Evolutionary conservation across 192 early-diverging fungal species (phyloP).

Genomic region (Mortierella claussenii): DNA sequence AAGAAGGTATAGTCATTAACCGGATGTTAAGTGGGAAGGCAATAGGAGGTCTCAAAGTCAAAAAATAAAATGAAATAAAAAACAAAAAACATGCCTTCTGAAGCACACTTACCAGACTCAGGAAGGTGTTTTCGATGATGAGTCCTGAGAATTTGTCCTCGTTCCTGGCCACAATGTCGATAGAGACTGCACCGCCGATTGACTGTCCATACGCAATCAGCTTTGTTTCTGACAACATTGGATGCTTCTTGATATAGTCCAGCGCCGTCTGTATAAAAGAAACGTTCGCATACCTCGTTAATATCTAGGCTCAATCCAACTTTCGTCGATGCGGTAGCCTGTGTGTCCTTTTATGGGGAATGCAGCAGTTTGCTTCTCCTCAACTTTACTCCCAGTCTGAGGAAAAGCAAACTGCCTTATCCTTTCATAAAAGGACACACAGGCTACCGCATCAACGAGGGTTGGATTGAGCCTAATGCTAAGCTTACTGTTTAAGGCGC

Average conservation of each 20-base stretch:
- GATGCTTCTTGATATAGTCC: slow-evolving; percentile 84
- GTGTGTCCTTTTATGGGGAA: background rate
- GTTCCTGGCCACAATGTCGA: slow-evolving; percentile 84
- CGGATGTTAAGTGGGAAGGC: background rate
- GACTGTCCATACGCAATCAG: slow-evolving; percentile 95
- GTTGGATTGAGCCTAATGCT: too few species aligned
- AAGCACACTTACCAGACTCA: slow-evolving; percentile 76
- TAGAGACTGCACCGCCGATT: slow-evolving; percentile 96
- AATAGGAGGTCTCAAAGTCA: background rate
- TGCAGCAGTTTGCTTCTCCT: too few species aligned
- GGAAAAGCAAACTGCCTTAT: too few species aligned
- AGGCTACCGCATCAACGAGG: too few species aligned
- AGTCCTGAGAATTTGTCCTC: slow-evolving; percentile 81
- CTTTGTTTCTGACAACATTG: slow-evolving; percentile 76
- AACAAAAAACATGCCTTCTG: too few species aligned
- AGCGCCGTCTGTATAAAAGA: slow-evolving; percentile 71
- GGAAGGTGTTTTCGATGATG: slow-evolving; percentile 95
- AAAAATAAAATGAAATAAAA: too few species aligned
- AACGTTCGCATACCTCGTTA: background rate
- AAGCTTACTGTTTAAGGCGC: too few species aligned
- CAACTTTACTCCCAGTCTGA: background rate
- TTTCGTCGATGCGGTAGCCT: too few species aligned
- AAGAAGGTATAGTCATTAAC: background rate
- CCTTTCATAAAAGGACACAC: background rate
- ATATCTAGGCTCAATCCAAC: too few species aligned